Percentiles rank a stretch among this genome's conserved stretches.
Evolutionary conservation across 257 asterid species (phyloP).

Genomic region (Anisodus acutangulus): DNA sequence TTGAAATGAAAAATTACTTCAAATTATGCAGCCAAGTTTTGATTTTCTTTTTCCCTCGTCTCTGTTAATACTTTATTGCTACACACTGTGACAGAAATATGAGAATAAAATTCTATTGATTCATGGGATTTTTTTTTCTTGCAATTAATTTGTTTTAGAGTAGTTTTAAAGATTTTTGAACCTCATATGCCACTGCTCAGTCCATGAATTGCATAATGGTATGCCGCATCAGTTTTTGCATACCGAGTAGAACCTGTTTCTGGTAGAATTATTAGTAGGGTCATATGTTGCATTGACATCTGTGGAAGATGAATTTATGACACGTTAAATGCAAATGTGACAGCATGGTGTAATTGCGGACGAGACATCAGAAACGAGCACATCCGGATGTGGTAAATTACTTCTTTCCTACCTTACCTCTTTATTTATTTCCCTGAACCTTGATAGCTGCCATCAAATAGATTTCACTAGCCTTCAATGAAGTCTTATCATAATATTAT

Average conservation of each 20-base stretch:
- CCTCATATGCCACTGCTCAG: neutral
- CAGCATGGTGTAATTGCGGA: conserved; percentile 89
- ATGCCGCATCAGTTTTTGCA: neutral
- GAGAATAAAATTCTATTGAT: neutral
- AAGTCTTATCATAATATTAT: conserved; percentile 21
- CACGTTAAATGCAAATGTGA: conserved; percentile 43
- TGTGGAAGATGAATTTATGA: conserved; percentile 38
- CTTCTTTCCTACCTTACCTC: conserved; percentile 12
- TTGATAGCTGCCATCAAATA: conserved; percentile 18
- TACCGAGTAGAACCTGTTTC: neutral
- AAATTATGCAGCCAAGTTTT: conserved; percentile 5
- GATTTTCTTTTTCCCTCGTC: conserved; percentile 16
- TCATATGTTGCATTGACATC: neutral
- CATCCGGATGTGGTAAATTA: conserved; percentile 88
- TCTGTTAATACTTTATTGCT: neutral
- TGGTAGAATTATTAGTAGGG: neutral
- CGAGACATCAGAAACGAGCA: conserved; percentile 97
- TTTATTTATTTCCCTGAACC: conserved; percentile 28
- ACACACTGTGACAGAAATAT: neutral
- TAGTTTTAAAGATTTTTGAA: neutral
- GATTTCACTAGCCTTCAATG: conserved; percentile 9
- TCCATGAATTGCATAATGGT: neutral
- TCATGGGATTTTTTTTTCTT: neutral
- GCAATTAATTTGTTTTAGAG: neutral
- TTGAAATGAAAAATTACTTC: conserved; percentile 8